Base-by-base conservation (phyloP, 139 green algal species). In the Auxenochlorella pyrenoidosa region DNA sequence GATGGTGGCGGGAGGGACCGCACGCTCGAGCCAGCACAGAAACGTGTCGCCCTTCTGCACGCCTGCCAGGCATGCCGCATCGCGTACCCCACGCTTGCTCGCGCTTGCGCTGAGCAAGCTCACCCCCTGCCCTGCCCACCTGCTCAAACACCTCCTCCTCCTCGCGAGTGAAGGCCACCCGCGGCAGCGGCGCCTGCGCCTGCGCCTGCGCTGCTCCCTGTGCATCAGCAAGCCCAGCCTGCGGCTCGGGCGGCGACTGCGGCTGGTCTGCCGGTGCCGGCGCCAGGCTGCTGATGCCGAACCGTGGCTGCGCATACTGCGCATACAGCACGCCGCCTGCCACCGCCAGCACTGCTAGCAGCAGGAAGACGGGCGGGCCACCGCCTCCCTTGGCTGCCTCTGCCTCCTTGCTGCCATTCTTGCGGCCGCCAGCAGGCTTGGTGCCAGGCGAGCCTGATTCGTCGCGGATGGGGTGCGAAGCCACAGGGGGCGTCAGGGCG, bases 141-240 rank as follows among this genome's bases (percentile, higher is more conserved):
- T 70, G n/a, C 77, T 83, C 77, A 85, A 85, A 85, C 40, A 65
- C 80, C 28, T 41, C 80, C 19, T 60, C 40, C 41, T 85, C 80
- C 30, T 44, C 80, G 12, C 30, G 28, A 22, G 80, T 85, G 75
- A 81, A 63, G 8, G 24, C 16, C 3, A 83, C 36, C 8, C 0
- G 40, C 2, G 80, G 80, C 60, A 76, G 28, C 30, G 63, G 80
- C 80, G 60, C 63, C 63, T 38, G 47, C 38, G 63, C 2, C 63
- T 71, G 63, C 63, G 22, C 22, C 63, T 30, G 5, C 12, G 63
- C 63, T 5, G 63, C 63, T 71, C 32, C 63, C 63, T 71, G 63
- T 26, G 63, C 63, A 22, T 71, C 26, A 8, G 63, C 47, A 6
- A 12, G 47, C 6, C 6, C 47, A 6, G 47, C 6, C 47, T 58